phyloP scores from a whole-genome alignment of 257 asterid species.

The Cordia subcordata region DNA sequence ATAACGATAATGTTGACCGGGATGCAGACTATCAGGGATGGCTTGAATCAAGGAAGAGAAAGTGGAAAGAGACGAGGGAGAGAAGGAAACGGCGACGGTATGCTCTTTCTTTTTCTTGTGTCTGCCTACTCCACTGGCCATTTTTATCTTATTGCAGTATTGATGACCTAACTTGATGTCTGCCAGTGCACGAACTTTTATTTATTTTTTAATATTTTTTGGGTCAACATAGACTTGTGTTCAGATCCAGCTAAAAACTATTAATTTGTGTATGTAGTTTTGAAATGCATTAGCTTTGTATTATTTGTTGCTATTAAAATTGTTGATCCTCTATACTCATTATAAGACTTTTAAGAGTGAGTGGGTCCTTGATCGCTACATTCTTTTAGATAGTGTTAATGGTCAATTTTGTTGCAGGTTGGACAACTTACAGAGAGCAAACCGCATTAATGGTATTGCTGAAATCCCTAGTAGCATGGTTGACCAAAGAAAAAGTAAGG shows the following conservation, averaged over 20 bases:
- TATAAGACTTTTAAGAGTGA: not conserved
- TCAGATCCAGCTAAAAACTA: not conserved
- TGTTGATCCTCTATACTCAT: no score
- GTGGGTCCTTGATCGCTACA: not conserved
- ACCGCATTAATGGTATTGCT: conserved; percentile 30
- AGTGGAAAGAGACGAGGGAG: conserved; percentile 82
- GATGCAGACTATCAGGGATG: conserved; percentile 83
- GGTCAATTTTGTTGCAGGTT: conserved; percentile 33
- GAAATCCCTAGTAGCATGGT: conserved; percentile 30
- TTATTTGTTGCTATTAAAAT: no score
- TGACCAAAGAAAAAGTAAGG: conserved; percentile 41
- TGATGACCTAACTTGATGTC: not conserved
- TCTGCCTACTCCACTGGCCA: not conserved
- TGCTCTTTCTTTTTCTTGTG: conserved; percentile 6
- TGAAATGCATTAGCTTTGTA: not conserved
- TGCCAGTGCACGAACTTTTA: no score
- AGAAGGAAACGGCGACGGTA: conserved; percentile 91
- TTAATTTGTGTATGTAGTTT: not conserved
- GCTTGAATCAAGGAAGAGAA: conserved; percentile 89
- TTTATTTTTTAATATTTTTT: not conserved
- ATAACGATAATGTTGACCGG: conserved; percentile 55
- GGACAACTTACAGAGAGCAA: conserved; percentile 37
- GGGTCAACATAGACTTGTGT: not conserved
- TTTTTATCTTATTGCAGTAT: not conserved
- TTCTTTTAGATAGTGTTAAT: not conserved